Percentiles rank a stretch among this genome's conserved stretches.
These are phyloP conservation scores for Limonium bicolor DNA, from an alignment of 148 eudicot species.

Conservation along the genomic window DNA sequence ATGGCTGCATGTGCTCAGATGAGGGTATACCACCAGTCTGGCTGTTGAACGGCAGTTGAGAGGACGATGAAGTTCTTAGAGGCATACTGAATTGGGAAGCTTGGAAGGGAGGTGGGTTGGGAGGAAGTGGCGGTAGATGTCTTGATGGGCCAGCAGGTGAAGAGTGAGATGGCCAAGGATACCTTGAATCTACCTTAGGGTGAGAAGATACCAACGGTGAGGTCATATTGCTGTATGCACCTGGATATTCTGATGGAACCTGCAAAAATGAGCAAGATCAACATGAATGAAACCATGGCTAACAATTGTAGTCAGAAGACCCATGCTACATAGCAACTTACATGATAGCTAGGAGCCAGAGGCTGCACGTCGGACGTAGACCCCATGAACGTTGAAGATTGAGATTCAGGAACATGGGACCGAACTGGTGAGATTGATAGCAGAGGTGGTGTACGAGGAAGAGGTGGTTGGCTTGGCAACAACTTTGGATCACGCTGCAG, in stretches of 20 bases:
- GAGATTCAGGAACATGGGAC: conserved; percentile 38
- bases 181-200: conserved; percentile 31
- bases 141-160: conserved; percentile 44
- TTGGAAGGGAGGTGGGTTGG: conserved; percentile 82
- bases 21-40: conserved; percentile 31
- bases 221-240: conserved; percentile 22
- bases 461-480: conserved; percentile 66
- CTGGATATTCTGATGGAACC: conserved; percentile 42
- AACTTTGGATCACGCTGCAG: conserved; percentile 48
- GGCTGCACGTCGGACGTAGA: conserved; percentile 39
- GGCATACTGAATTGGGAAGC: conserved; percentile 15
- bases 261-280: conserved; percentile 16
- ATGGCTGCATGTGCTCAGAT: conserved; percentile 35
- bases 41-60: conserved; percentile 37
- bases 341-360: conserved; percentile 36
- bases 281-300: not conserved
- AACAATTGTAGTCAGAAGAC: not conserved
- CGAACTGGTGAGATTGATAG: conserved; percentile 34
- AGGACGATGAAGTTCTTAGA: conserved; percentile 29
- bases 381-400: conserved; percentile 33
- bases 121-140: conserved; percentile 90
- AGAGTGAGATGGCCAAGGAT: conserved; percentile 31
- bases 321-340: no score
- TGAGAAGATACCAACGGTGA: conserved; percentile 15
- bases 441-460: conserved; percentile 96